Evolutionary conservation across 176 grass and related monocot species (phyloP), one percentile per base, ranked within the genome.

Genomic region (Rhipidocladum racemiflorum): DNA sequence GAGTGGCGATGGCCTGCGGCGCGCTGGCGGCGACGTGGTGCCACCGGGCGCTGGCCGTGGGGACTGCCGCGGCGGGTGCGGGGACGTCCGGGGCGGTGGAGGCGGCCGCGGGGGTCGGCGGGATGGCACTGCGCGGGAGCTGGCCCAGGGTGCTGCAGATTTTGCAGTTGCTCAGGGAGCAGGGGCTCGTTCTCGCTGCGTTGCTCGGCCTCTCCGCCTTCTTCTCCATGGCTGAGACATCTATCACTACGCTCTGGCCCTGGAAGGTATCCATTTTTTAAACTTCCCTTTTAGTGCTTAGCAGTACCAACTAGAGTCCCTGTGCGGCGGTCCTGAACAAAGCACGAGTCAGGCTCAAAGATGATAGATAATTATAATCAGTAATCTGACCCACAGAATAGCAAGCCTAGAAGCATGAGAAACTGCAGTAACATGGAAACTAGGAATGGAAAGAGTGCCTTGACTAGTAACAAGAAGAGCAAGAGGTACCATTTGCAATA

Each of bases 191-290:
- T 35, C 81, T 99, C 63, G 83, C 79, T 4, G 85, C 60, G 17
- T 61, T 99, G 51, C 87, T 99, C 16, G 76, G 96, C 3, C 91
- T 99, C 35, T 99, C 96, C 7, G 96, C 96, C 15, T 99, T 99
- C 91, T 99, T 99, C 83, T 95, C 92, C 82, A 99, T 99, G 96
- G 92, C 96, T 3, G 96, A 99, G 69, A 99, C 96, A 16, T 70
- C 96, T 48, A 99, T 99, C 88, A 99, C 92, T 3, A 99, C 96
- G 65, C 87, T 99, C 13, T 99, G 92, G 92, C 96, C 96, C 67
- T 99, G 96, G 96, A 99, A 95, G 96, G 96, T 99, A 21, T 64
- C 29, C 27, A 61, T 17, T 14, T 78, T 45, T 42, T 40, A 40
- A 57, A 60, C 18, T 50, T 80, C 16, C 9, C 0, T 54, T 15